Percentiles rank a stretch among this genome's conserved stretches.
Evolutionary conservation across 129 eudicot genomes (phyloP).

Genomic region (Calendula officinalis): DNA sequence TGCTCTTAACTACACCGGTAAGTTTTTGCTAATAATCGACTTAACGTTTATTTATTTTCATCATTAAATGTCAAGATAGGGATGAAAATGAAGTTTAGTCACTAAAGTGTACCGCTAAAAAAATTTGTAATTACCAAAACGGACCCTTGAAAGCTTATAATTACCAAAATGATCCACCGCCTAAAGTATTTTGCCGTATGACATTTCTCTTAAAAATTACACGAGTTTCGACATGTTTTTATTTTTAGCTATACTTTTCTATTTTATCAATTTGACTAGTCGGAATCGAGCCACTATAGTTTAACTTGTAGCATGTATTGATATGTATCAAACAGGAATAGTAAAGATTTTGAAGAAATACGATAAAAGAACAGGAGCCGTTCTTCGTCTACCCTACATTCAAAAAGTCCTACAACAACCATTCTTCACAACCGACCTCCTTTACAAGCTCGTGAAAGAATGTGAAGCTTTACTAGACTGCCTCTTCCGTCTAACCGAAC

Average conservation of each 20-base stretch:
- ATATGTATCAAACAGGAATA: no score
- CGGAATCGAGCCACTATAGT: not conserved
- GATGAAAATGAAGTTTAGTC: no score
- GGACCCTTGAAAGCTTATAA: no score
- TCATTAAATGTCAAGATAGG: no score
- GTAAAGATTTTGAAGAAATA: slow-evolving; percentile 77
- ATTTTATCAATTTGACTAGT: not conserved
- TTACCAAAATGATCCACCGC: no score
- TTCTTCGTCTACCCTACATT: slow-evolving; percentile 74
- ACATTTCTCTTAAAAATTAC: no score
- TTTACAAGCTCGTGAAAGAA: slow-evolving; percentile 77
- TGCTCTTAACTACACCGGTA: slow-evolving; percentile 86
- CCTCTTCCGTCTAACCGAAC: slow-evolving; percentile 43
- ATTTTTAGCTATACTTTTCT: not conserved
- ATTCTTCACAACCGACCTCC: slow-evolving; percentile 72
- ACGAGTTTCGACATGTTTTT: not conserved
- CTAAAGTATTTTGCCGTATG: no score
- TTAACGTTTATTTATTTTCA: not conserved
- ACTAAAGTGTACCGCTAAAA: no score
- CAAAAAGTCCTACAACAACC: slow-evolving; percentile 85
- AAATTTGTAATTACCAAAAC: no score
- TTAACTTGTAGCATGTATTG: no score
- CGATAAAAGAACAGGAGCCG: slow-evolving; percentile 79
- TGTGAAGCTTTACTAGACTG: slow-evolving; percentile 68
- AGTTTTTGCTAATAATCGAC: not conserved